A percentile compares a stretch with the other conserved stretches of the same genome.
Evolutionary conservation across 257 asterid genomes (phyloP).

Genomic region (Solanum sejunctum): DNA sequence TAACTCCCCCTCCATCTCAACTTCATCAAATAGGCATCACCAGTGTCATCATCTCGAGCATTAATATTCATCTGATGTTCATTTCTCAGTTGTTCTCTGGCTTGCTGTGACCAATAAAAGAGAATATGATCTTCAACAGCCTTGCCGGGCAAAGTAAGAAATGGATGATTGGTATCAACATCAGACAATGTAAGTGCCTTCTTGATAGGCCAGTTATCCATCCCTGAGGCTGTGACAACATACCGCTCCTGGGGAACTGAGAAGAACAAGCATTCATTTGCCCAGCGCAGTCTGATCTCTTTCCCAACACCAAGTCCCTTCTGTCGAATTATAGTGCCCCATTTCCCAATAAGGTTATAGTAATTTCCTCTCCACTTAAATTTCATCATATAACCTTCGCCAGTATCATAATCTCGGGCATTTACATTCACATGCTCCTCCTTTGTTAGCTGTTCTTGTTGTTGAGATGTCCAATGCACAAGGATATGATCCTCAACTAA

Average conservation of each 20-base stretch:
- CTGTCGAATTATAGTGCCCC: slow-evolving; percentile 62
- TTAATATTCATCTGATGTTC: slow-evolving; percentile 58
- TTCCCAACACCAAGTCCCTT: slow-evolving; percentile 72
- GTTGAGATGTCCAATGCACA: slow-evolving; percentile 56
- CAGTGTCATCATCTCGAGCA: slow-evolving; percentile 71
- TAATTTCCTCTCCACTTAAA: slow-evolving; percentile 71
- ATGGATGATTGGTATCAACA: slow-evolving; percentile 80
- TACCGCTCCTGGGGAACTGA: slow-evolving; percentile 56
- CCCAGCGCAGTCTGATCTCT: slow-evolving; percentile 61
- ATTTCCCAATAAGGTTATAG: slow-evolving; percentile 63
- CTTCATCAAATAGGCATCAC: slow-evolving; percentile 58
- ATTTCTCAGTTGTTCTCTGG: slow-evolving; percentile 54
- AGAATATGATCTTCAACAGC: slow-evolving; percentile 75
- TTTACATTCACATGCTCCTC: slow-evolving; percentile 65
- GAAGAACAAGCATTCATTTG: slow-evolving; percentile 53
- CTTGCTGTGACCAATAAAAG: slow-evolving; percentile 52
- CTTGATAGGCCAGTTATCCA: slow-evolving; percentile 68
- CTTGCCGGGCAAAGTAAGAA: slow-evolving; percentile 77
- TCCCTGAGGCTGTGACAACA: slow-evolving; percentile 34
- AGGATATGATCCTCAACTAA: slow-evolving; percentile 75
- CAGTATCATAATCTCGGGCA: slow-evolving; percentile 65
- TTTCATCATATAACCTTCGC: slow-evolving; percentile 62
- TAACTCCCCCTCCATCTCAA: slow-evolving; percentile 72
- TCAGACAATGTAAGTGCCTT: slow-evolving; percentile 71
- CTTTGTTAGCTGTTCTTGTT: slow-evolving; percentile 50